Base-by-base conservation (phyloP, 2,329 filamentous ascomycete genomes). In the Clonostachys chloroleuca region DNA sequence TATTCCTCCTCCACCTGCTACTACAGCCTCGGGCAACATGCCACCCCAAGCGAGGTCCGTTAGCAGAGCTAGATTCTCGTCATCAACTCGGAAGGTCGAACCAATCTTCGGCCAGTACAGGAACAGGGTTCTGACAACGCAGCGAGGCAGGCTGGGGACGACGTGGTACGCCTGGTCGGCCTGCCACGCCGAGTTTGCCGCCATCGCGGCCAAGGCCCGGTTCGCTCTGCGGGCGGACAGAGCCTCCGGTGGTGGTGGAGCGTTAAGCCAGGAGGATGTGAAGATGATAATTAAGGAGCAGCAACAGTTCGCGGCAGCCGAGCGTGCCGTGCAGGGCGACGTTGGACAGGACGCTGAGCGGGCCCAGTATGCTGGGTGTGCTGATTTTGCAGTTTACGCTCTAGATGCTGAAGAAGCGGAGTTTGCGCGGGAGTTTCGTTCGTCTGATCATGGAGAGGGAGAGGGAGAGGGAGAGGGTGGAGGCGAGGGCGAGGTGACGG, bases 311-410 rank as follows among this genome's bases (percentile, higher is more conserved):
- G 40, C 45, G 0, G 20, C 30, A 0, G 49, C 56, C 1, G 58
- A 62, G 45, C 24, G 42, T 1, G 34, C 18, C 5, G 44, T 49
- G 4, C 52, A 48, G 40, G 52, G 50, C 10, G 34, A 46, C 24
- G 51, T 49, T 1, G 53, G 52, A 5, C 55, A 54, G 7, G 45
- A 55, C 18, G 58, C 54, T 5, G 44, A 45, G 12, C 49, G 40
- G n/a, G 60, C 55, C 0, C 47, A 51, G 47, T 58, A 59, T 49
- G 60, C 59, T 12, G 58, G 55, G 2, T 58, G 51, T 37, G 54
- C 59, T 0, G 59, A 62, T 36, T 45, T 41, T 39, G 61, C 61
- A 2, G 34, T 51, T 8, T 63, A 54, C 40, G 59, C 60, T 4
- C 44, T 44, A 3, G 8, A 30, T 30, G 24, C 24, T 30, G 24